These are phyloP conservation scores for Candida pseudofarinosa DNA, from an alignment of 805 yeast genomes.

Conservation along the genomic window DNA sequence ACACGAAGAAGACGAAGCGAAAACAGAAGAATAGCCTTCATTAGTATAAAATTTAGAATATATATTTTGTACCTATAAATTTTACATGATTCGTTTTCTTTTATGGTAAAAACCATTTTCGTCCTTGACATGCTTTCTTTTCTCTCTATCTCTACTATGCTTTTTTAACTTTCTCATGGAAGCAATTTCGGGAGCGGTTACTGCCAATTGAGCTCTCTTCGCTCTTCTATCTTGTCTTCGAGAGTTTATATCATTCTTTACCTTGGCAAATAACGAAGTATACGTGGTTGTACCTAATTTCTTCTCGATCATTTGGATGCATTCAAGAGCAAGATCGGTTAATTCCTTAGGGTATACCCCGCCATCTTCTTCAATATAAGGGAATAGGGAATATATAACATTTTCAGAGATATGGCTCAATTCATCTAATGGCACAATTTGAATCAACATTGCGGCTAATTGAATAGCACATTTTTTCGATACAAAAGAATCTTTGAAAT, in stretches of 20 bases:
- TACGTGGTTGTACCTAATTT: slow-evolving; percentile 72
- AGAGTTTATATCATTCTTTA: slow-evolving; percentile 53
- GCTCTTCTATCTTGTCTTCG: slow-evolving; percentile 75
- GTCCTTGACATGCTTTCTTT: slow-evolving; percentile 70
- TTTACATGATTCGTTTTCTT: slow-evolving; percentile 44
- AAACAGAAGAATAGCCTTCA: background rate
- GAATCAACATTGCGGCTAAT: slow-evolving; percentile 59
- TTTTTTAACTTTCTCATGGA: slow-evolving; percentile 74
- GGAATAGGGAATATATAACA: slow-evolving; percentile 52
- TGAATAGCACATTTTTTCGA: slow-evolving; percentile 71
- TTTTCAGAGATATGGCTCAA: slow-evolving; percentile 42
- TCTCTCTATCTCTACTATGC: slow-evolving; percentile 71
- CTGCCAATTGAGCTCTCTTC: slow-evolving; percentile 69
- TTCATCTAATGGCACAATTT: slow-evolving; percentile 43
- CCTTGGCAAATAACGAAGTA: slow-evolving; percentile 55
- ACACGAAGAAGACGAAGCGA: background rate
- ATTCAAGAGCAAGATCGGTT: slow-evolving; percentile 53
- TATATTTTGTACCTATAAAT: background rate
- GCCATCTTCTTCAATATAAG: slow-evolving; percentile 42
- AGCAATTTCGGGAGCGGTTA: slow-evolving; percentile 76
- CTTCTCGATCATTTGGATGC: slow-evolving; percentile 60
- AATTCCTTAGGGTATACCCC: slow-evolving; percentile 47
- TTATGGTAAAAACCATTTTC: slow-evolving; percentile 71
- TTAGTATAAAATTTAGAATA: background rate
- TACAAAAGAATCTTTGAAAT: slow-evolving; percentile 46